Conservation (phyloP, 257 asterid genomes). For the Solanum pennellii region DNA sequence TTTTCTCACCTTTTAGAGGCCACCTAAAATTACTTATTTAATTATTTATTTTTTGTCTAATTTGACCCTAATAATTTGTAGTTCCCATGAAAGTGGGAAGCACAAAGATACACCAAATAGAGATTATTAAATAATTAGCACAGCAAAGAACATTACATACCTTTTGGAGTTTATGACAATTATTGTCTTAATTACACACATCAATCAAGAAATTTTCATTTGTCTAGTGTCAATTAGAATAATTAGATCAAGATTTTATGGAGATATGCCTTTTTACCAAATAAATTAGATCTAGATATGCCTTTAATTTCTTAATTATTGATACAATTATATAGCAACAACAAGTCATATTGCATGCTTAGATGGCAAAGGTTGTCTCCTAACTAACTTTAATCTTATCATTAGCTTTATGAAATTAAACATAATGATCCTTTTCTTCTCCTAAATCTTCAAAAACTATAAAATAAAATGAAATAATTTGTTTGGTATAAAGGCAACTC, state of each 20-base stretch:
- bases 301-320: neutral
- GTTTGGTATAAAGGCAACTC: neutral
- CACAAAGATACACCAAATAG: neutral
- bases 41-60: neutral
- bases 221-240: neutral
- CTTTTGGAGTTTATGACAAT: neutral
- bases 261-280: neutral
- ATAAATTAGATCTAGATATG: neutral
- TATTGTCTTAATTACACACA: neutral
- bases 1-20: neutral
- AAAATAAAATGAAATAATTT: neutral
- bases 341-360: neutral
- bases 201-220: neutral
- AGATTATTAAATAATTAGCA: neutral
- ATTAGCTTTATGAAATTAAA: neutral
- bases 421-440: neutral
- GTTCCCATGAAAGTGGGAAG: neutral
- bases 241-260: neutral
- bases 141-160: neutral
- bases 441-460: neutral
- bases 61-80: neutral
- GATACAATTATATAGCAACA: neutral
- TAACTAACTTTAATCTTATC: neutral
- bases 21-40: neutral
- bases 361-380: neutral